Base-by-base conservation (phyloP, 2,329 filamentous ascomycete species). In the Aspergillus sp. region DNA sequence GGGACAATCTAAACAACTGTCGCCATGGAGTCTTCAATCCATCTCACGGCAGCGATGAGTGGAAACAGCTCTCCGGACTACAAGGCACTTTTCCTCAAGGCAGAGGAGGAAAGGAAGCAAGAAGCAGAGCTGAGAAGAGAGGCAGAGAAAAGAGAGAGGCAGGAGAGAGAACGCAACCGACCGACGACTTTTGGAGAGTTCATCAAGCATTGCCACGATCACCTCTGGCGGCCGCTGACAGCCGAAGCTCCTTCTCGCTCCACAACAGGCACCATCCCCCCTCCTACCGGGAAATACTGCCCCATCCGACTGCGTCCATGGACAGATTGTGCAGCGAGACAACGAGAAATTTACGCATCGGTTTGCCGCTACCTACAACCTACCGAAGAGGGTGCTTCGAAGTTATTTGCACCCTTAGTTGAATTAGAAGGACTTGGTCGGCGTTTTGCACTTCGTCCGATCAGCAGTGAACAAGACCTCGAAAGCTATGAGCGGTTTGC, bases 281-380 rank as follows among this genome's bases (percentile, higher is more conserved):
- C 45, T 7, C 66, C 62, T 6, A 62, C 41, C 9, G 62, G 62
- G 8, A 71, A 71, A 56, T 58, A 62, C 42, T 71, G 66, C 24
- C 68, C 63, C 1, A 30, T 39, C 36, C 42, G 52, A 44, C 59
- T 70, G 26, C 32, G 12, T 1, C 54, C 36, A 11, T 71, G 61
- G 66, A 52, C 47, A 15, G 61, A 69, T 32, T 71, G 56, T 58
- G 17, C 26, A n/a, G 22, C 6, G 4, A 3, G 44, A 48, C 60
- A 69, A 53, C 47, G 56, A 53, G 51, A 62, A 17, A 60, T 71
- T 9, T 68, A 66, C 34, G 36, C 57, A 8, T 36, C 49, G 17
- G 61, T 71, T 34, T 63, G 38, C 36, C 13, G 22, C 44, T 68
- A 67, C 53, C 53, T 71, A 3, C n/a, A 34, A 36, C 48, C 55